phyloP scores from a whole-genome alignment of 2,329 filamentous ascomycete species.

The Diplodia intermedia region DNA sequence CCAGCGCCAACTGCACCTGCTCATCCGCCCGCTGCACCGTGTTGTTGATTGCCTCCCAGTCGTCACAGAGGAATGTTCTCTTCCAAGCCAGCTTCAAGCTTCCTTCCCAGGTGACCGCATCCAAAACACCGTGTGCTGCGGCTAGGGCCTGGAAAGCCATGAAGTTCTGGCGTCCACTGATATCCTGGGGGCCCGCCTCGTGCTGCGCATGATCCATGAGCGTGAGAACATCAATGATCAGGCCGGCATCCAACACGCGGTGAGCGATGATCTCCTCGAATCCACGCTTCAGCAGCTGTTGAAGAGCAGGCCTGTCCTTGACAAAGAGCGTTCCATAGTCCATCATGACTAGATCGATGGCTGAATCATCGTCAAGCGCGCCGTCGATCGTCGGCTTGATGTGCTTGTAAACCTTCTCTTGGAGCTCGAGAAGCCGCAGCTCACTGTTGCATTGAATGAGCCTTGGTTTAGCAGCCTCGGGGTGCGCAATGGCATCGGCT shows the following conservation, averaged over 20 bases:
- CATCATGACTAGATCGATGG: constrained; percentile 76
- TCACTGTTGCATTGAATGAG: constrained; percentile 64
- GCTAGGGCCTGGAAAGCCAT: constrained; percentile 69
- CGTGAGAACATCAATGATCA: constrained; percentile 78
- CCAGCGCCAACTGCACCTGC: constrained; percentile 67
- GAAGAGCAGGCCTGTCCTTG: constrained; percentile 68
- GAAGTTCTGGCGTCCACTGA: constrained; percentile 48
- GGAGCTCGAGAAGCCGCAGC: constrained; percentile 75
- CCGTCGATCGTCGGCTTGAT: constrained; percentile 71
- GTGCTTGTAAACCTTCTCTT: constrained; percentile 76
- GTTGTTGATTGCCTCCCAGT: constrained; percentile 82
- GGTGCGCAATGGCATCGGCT: constrained; percentile 45
- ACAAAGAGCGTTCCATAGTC: constrained; percentile 56
- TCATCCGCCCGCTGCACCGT: constrained; percentile 76
- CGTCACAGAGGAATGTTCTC: constrained; percentile 79
- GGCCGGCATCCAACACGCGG: constrained; percentile 66
- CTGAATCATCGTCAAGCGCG: constrained; percentile 81
- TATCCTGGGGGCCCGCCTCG: constrained; percentile 55
- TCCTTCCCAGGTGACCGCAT: constrained; percentile 54
- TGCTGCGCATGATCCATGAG: constrained; percentile 67
- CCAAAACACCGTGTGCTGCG: constrained; percentile 59
- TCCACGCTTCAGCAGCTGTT: constrained; percentile 72
- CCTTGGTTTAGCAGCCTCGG: constrained; percentile 47
- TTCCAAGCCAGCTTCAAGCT: constrained; percentile 79
- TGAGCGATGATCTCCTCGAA: constrained; percentile 75